A percentile compares a stretch with the other conserved stretches of the same genome.
Conservation (phyloP, 2,329 filamentous ascomycete species). For the Fusarium palustre region DNA sequence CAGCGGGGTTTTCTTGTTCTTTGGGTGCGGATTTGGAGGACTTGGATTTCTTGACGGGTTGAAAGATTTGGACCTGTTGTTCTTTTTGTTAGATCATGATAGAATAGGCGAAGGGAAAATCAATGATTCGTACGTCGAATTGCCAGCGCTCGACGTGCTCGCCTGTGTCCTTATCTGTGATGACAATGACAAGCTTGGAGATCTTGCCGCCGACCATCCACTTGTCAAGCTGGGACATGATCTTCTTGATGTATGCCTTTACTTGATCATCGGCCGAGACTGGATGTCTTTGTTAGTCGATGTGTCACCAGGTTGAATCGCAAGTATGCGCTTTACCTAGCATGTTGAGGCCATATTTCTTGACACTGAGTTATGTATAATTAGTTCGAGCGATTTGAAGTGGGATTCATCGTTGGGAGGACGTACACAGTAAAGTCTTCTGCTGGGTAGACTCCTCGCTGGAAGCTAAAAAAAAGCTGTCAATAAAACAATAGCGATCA, state of each 20-base stretch:
- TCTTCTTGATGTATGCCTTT: slow-evolving; percentile 99
- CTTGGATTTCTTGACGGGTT: slow-evolving; percentile 53
- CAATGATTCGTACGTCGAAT: slow-evolving; percentile 81
- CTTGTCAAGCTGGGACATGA: slow-evolving; percentile 96
- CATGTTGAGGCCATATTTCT: slow-evolving; percentile 99
- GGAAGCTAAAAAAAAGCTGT: slow-evolving; percentile 70
- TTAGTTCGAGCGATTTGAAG: slow-evolving; percentile 15
- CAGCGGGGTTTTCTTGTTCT: slow-evolving; percentile 77
- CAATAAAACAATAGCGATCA: neutral
- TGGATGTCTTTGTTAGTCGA: slow-evolving; percentile 47
- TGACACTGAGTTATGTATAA: slow-evolving; percentile 65
- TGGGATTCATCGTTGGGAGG: neutral
- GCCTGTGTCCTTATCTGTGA: slow-evolving; percentile 96
- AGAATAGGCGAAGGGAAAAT: neutral
- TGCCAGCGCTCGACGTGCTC: slow-evolving; percentile 98
- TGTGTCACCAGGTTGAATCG: no score
- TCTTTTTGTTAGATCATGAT: slow-evolving; percentile 11
- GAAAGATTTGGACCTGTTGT: slow-evolving; percentile 33
- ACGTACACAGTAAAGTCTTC: slow-evolving; percentile 94
- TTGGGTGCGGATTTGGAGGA: slow-evolving; percentile 60
- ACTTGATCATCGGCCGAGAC: slow-evolving; percentile 98
- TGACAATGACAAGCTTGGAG: slow-evolving; percentile 94
- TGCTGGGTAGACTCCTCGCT: slow-evolving; percentile 86
- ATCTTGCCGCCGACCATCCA: slow-evolving; percentile 99
- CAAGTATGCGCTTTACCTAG: slow-evolving; percentile 67